A percentile compares a stretch with the other conserved stretches of the same genome.
These are phyloP conservation scores for Malassezia sp. DNA, from an alignment of 1,284 basidiomycete species.

Conservation along the genomic window DNA sequence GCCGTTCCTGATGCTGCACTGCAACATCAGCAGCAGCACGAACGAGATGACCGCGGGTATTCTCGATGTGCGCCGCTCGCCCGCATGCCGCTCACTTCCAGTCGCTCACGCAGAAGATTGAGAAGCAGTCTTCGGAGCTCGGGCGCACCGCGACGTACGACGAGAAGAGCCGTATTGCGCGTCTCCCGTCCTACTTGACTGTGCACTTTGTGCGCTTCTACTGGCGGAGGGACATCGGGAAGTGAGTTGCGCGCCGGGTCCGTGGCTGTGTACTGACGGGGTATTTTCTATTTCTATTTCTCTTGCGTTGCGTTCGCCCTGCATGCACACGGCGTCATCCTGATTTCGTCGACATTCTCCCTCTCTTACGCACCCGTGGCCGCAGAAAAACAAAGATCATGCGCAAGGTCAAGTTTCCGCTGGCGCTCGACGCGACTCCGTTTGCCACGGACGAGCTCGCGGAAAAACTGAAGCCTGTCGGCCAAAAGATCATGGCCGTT, in stretches of 20 bases:
- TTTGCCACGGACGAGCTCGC: constrained; percentile 69
- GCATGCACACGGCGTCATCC: no score
- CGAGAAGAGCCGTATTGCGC: constrained; percentile 69
- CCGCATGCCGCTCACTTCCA: no score
- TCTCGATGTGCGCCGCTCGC: no score
- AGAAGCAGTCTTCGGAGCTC: constrained; percentile 71
- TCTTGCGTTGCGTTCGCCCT: neutral
- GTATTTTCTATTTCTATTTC: neutral
- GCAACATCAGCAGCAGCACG: constrained; percentile 74
- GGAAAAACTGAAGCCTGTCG: constrained; percentile 59
- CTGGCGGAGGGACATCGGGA: constrained; percentile 80
- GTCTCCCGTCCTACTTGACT: constrained; percentile 69
- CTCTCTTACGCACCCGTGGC: no score
- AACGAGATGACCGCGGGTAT: constrained; percentile 86
- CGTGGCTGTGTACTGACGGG: neutral
- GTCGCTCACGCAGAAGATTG: constrained; percentile 71
- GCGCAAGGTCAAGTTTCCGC: constrained; percentile 87
- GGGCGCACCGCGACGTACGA: constrained; percentile 70
- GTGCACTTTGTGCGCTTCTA: constrained; percentile 91
- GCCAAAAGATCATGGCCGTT: constrained; percentile 62
- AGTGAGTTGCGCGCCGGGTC: constrained; percentile 36
- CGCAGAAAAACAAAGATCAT: constrained; percentile 49
- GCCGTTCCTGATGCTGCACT: constrained; percentile 75
- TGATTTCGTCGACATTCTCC: no score
- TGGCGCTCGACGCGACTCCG: constrained; percentile 72